A percentile compares a stretch with the other conserved stretches of the same genome.
phyloP scores from a whole-genome alignment of 179 eudicot species.

The Gypsophila paniculata region DNA sequence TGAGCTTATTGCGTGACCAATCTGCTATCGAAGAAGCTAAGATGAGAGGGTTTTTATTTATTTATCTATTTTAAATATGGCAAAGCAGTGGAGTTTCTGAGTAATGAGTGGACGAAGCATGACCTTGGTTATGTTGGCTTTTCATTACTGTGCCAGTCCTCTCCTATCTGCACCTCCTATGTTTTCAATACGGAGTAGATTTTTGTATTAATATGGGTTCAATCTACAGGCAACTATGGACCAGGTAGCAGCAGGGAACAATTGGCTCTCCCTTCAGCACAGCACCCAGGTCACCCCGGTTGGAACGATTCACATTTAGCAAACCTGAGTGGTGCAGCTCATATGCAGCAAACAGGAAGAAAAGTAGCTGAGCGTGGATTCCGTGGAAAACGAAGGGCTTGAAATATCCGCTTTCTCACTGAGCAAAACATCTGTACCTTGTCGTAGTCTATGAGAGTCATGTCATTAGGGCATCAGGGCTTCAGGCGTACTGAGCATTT shows the following conservation, averaged over 20 bases:
- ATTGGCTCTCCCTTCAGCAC: constrained; percentile 63
- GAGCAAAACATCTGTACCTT: neutral
- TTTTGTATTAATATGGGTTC: neutral
- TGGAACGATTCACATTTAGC: constrained; percentile 6
- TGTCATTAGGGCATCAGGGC: neutral
- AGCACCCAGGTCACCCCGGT: constrained; percentile 13
- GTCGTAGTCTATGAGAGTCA: constrained; percentile 10
- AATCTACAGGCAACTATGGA: constrained; percentile 26
- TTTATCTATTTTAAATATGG: neutral
- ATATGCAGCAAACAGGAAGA: constrained; percentile 30
- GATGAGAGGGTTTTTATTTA: too few species aligned
- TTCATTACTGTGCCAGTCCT: neutral
- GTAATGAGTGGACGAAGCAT: neutral
- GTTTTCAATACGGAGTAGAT: neutral
- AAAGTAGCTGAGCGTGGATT: constrained; percentile 25
- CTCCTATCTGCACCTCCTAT: neutral
- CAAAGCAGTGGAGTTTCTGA: neutral
- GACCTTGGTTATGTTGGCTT: neutral
- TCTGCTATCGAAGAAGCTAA: too few species aligned
- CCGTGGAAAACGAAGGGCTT: constrained; percentile 30
- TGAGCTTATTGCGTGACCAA: neutral
- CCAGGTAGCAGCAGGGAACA: constrained; percentile 43
- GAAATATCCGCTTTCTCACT: neutral
- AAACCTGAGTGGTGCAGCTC: constrained; percentile 27
- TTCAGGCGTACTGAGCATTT: neutral